Evolutionary conservation across 1,139 yeast genomes (phyloP).

Genomic region (Blastobotrys niveus): DNA sequence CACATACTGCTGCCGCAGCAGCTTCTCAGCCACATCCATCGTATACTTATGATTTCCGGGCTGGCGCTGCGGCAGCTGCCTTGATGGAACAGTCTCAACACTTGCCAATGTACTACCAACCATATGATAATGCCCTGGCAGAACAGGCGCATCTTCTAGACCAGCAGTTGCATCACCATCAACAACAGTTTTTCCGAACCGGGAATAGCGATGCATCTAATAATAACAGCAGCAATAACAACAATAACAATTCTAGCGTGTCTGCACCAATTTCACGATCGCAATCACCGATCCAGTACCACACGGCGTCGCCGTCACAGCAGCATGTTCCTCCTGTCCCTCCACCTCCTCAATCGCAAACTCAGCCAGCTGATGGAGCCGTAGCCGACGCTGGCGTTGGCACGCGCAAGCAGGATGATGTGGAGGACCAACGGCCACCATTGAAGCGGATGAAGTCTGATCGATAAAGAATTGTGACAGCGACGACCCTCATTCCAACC

Average conservation of each 20-base stretch:
- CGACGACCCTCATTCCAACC: too few species aligned
- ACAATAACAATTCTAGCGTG: neutral
- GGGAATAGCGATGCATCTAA: too few species aligned
- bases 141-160: neutral
- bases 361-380: neutral
- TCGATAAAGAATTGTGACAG: neutral
- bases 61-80: constrained; percentile 3
- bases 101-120: constrained; percentile 1
- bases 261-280: constrained; percentile 10
- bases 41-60: constrained; percentile 1
- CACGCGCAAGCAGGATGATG: neutral
- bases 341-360: neutral
- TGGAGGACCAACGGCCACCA: constrained; percentile 10
- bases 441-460: constrained; percentile 14
- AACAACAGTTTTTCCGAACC: neutral
- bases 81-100: neutral
- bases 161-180: neutral
- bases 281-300: constrained; percentile 4
- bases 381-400: neutral
- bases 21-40: neutral
- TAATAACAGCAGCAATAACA: neutral
- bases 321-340: neutral
- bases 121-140: neutral
- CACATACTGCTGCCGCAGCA: neutral
- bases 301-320: neutral